These are phyloP conservation scores for Linderniella brevidens DNA, from an alignment of 257 asterid species.

Conservation along the genomic window DNA sequence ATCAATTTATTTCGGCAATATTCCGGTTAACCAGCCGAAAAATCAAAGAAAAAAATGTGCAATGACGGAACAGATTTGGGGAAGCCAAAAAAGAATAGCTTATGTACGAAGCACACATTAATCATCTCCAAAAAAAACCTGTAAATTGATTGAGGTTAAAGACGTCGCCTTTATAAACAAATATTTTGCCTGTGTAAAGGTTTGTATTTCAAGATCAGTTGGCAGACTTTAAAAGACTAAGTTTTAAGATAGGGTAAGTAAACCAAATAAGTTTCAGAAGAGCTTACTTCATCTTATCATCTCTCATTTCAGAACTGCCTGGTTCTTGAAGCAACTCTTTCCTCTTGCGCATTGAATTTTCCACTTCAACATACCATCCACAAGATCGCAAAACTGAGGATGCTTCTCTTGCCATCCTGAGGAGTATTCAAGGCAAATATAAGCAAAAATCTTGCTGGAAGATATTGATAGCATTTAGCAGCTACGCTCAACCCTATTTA, in stretches of 20 bases:
- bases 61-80: too few relatives aligned
- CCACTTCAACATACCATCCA: conserved; percentile 79
- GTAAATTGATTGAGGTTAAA: too few relatives aligned
- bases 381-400: conserved; percentile 40
- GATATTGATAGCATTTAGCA: background rate
- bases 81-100: too few relatives aligned
- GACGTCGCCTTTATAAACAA: too few relatives aligned
- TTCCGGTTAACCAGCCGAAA: too few relatives aligned
- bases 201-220: too few relatives aligned
- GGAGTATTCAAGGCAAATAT: conserved; percentile 1
- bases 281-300: conserved; percentile 52
- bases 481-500: background rate
- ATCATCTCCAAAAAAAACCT: too few relatives aligned
- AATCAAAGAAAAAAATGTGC: too few relatives aligned
- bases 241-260: background rate
- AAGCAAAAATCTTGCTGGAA: background rate
- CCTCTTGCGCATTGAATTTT: conserved; percentile 41
- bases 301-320: conserved; percentile 17
- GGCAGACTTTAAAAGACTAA: background rate
- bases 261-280: conserved; percentile 7
- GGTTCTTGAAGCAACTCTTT: conserved; percentile 42
- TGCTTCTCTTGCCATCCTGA: conserved; percentile 76
- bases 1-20: too few relatives aligned
- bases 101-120: too few relatives aligned
- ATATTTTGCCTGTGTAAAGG: too few relatives aligned